phyloP scores from a whole-genome alignment of 2,329 filamentous ascomycete species.

The Bipolaris gigantea region DNA sequence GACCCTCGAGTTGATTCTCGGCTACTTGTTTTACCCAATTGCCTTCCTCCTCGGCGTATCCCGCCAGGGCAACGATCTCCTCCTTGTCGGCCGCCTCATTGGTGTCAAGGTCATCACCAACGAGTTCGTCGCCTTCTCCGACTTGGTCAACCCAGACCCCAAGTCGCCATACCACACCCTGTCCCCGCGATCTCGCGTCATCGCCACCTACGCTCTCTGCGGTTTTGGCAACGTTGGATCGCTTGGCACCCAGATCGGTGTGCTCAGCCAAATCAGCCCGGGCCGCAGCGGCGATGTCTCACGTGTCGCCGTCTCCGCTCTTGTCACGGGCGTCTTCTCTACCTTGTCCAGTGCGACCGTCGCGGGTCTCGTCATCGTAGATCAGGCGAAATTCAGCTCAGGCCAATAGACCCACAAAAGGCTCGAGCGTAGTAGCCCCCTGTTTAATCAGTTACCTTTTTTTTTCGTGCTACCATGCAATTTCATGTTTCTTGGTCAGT shows the following conservation, averaged over 20 bases:
- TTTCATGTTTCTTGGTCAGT: constrained; percentile 19
- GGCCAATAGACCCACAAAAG: constrained; percentile 12
- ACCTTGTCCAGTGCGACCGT: constrained; percentile 73
- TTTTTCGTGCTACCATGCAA: constrained; percentile 14
- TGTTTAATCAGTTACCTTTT: constrained; percentile 8
- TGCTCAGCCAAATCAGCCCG: constrained; percentile 79
- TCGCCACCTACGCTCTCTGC: constrained; percentile 84
- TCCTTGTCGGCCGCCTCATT: constrained; percentile 76
- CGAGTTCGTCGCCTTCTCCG: constrained; percentile 74
- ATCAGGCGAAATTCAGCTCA: constrained; percentile 34
- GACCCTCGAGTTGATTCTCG: constrained; percentile 73
- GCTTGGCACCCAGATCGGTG: constrained; percentile 86
- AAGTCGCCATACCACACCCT: constrained; percentile 59
- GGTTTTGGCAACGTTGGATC: constrained; percentile 78
- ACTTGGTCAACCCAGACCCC: constrained; percentile 52
- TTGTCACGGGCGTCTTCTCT: constrained; percentile 75
- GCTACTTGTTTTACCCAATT: constrained; percentile 76
- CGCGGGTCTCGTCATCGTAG: constrained; percentile 59
- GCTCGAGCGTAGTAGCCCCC: constrained; percentile 1
- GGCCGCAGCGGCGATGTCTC: constrained; percentile 74
- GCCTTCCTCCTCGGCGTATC: constrained; percentile 81
- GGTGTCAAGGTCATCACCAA: constrained; percentile 85
- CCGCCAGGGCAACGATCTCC: constrained; percentile 59
- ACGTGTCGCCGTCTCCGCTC: constrained; percentile 72
- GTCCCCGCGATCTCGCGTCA: constrained; percentile 71